Conservation (phyloP, 345 rosid genomes). For the Citrus trifoliata region DNA sequence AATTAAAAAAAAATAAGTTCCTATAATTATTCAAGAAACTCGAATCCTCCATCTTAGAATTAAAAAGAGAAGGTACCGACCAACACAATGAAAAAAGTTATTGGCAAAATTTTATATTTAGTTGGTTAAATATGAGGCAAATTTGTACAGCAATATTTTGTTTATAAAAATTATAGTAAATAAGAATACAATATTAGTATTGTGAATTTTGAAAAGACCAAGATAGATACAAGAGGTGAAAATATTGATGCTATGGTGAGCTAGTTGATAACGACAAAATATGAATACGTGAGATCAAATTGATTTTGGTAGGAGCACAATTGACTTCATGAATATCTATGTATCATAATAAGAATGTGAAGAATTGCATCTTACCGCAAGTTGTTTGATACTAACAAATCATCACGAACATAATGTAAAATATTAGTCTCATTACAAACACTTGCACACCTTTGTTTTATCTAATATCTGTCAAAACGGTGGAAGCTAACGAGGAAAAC, state of each 20-base stretch:
- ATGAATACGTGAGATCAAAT: not conserved
- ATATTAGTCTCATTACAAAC: not conserved
- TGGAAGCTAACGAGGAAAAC: not conserved
- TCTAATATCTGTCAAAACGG: not conserved
- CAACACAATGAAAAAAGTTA: no score
- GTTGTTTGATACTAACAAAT: not conserved
- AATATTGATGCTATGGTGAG: not conserved
- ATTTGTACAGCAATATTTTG: no score
- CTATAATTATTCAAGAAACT: no score
- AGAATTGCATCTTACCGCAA: not conserved
- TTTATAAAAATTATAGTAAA: not conserved
- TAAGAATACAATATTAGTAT: not conserved
- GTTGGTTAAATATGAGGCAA: no score
- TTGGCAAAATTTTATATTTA: no score
- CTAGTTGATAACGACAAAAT: not conserved
- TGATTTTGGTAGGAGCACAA: not conserved
- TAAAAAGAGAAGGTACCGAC: no score
- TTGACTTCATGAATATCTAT: not conserved
- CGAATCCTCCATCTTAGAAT: no score
- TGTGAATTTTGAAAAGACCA: not conserved
- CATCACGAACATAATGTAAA: not conserved
- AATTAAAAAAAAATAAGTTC: no score
- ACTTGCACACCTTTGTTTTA: not conserved
- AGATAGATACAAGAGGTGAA: not conserved
- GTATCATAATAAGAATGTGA: not conserved